Base-by-base conservation (phyloP, 768 basidiomycete genomes). In the Boletus fagicola region DNA sequence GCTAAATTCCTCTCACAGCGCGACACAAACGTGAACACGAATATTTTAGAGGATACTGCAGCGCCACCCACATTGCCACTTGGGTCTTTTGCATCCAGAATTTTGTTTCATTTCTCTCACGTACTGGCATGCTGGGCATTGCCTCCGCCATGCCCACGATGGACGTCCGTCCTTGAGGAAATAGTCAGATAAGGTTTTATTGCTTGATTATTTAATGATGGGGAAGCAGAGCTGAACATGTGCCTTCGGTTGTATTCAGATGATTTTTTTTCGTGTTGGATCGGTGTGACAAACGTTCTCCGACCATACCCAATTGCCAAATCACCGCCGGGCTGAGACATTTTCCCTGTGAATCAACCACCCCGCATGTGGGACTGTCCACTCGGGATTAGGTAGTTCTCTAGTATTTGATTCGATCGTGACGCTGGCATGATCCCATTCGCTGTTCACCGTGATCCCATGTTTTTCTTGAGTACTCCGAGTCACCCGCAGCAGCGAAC, bases 111-210 rank as follows among this genome's bases (percentile, higher is more conserved):
- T 53, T 68, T 61, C 54, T 67, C 65, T 55, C 64, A 68, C 66
- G 59, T 62, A 36, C 35, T 30, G 46, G 54, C 46, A 16, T 69
- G 50, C 50, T 55, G 49, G 39, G 51, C 49, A 56, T 49, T 54
- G 47, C 58, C 56, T 60, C 44, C 45, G 49, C 44, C 44, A 50
- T 60, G 55, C 51, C 60, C 62, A 62, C 54, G 65, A 55, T 59
- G 63, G 39, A 56, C 53, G 40, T 49, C 53, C 42, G 16, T 26
- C 51, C 35, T 56, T 38, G 56, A 59, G 46, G 55, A 45, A 56
- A 42, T 42, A 44, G 44, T 60, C 59, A 58, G 51, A 63, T 61
- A 63, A 65, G 61, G 63, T 57, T 64, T 63, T 57, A 65, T 59
- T 57, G 28, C 42, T 43, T 35, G 22, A 53, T 65, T 54, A 47